Base-by-base conservation (phyloP, 2,329 filamentous ascomycete genomes). In the Lachnellula willkommii region DNA sequence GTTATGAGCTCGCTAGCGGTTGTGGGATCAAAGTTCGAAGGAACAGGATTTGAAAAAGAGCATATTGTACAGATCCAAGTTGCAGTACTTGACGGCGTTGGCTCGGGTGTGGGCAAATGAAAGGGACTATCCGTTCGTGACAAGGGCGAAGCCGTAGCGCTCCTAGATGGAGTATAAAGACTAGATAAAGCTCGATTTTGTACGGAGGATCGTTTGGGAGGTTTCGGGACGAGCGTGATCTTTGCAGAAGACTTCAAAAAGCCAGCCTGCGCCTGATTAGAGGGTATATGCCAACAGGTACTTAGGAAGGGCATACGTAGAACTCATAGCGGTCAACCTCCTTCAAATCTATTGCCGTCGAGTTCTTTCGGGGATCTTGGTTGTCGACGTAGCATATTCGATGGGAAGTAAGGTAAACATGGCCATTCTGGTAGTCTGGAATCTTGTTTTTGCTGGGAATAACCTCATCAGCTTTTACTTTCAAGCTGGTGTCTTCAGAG, bases 21-120 rank as follows among this genome's bases (percentile, higher is more conserved):
- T 1, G 85, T 80, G 0, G 91, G 89, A 66, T 97, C 93, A 70
- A 97, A 97, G 70, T 96, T 96, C 39, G 89, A 89, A 0, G 94
- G 92, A 1, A 96, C 85, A 0, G 90, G 87, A 67, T 97, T 97
- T 9, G 92, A 93, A 69, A 95, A 95, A 63, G 89, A 93, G 77
- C 93, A 97, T 66, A 97, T 97, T 1, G 89, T 88, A 74, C 93
- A 97, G 20, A 97, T 86, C 93, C 93, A 97, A 4, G 91, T 96
- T 5, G 89, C 90, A 57, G 78, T 81, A 62, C 78, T 80, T 14
- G 76, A 70, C 14, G 79, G 73, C 1, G 76, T 64, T 35, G 80
- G 75, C 15, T 78, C 74, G 14, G 76, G 70, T 49, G 74, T 72
- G 55, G 75, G 67, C 42, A 72, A 65, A 56, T 77, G 71, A 59